Percentiles rank a stretch among this genome's conserved stretches.
These are phyloP conservation scores for Phaeodactylum tricornutum DNA, from an alignment of 108 stramenopile genomes.

Conservation along the genomic window DNA sequence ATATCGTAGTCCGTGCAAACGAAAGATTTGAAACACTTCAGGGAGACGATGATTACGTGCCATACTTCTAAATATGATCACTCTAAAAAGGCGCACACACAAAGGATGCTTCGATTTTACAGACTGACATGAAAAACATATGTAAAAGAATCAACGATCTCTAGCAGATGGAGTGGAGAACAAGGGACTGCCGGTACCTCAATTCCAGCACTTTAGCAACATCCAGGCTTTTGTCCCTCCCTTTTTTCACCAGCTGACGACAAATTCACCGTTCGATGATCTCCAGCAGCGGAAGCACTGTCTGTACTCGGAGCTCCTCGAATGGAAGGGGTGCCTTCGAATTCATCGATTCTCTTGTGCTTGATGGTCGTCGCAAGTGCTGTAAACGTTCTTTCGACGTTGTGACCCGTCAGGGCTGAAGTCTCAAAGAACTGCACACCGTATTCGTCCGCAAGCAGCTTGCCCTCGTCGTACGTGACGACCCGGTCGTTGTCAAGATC, in stretches of 20 bases:
- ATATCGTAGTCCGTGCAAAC: no score
- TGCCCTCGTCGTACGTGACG: slow-evolving; percentile 76
- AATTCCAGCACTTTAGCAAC: no score
- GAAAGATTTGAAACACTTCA: no score
- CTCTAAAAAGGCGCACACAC: no score
- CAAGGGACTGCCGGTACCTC: no score
- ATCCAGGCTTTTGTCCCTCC: neutral
- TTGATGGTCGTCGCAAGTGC: slow-evolving; percentile 84
- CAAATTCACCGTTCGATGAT: slow-evolving; percentile 2
- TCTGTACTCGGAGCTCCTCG: slow-evolving; percentile 4
- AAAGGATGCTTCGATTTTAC: no score
- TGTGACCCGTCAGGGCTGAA: slow-evolving; percentile 86
- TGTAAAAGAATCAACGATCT: no score
- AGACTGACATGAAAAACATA: no score
- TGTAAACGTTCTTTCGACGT: slow-evolving; percentile 89
- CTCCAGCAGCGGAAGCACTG: neutral
- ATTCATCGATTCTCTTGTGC: slow-evolving; percentile 78
- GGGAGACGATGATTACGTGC: no score
- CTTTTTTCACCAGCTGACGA: neutral
- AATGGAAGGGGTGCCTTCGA: neutral
- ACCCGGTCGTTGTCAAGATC: slow-evolving; percentile 79
- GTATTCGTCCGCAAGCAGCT: slow-evolving; percentile 83
- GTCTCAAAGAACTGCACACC: slow-evolving; percentile 95
- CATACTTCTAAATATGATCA: no score
- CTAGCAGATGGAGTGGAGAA: no score